These are phyloP conservation scores for Sphagnum tenellum DNA, from an alignment of 225 moss, liverwort and hornwort genomes.

Conservation along the genomic window DNA sequence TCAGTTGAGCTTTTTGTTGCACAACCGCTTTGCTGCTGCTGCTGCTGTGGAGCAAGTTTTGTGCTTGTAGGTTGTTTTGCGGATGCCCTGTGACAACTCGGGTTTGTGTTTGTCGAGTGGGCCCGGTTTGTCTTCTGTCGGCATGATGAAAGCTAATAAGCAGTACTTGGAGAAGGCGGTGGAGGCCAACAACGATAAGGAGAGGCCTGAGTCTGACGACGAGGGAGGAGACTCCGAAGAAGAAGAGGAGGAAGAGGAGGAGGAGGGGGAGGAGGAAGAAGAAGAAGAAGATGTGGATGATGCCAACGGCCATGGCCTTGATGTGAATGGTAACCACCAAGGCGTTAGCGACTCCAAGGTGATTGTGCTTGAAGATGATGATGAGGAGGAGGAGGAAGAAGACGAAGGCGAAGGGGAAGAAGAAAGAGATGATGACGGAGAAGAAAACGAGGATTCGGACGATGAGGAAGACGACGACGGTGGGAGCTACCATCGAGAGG, in stretches of 20 bases:
- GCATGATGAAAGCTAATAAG: slow-evolving; percentile 69
- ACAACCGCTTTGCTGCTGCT: slow-evolving; percentile 11
- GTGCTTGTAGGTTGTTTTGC: slow-evolving; percentile 57
- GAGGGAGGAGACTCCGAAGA: too few species aligned
- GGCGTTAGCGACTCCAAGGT: slow-evolving; percentile 39
- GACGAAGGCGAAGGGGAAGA: slow-evolving; percentile 64
- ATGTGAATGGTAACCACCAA: slow-evolving; percentile 33
- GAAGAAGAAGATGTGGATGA: slow-evolving; percentile 57
- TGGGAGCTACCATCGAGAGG: slow-evolving; percentile 67
- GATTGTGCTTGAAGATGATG: slow-evolving; percentile 39
- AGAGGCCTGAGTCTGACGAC: not conserved
- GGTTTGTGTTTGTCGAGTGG: slow-evolving; percentile 51
- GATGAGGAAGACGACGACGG: not conserved
- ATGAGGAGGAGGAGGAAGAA: slow-evolving; percentile 41
- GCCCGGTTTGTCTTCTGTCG: slow-evolving; percentile 29
- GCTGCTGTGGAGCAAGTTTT: slow-evolving; percentile 10
- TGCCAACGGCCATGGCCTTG: slow-evolving; percentile 56
- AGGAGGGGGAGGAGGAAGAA: slow-evolving; percentile 29
- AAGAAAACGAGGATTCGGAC: slow-evolving; percentile 8
- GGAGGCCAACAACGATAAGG: slow-evolving; percentile 56
- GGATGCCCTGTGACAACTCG: slow-evolving; percentile 41
- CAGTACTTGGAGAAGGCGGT: slow-evolving; percentile 64
- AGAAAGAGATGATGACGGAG: slow-evolving; percentile 28
- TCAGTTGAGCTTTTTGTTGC: slow-evolving; percentile 15
- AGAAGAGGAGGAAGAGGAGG: too few species aligned